A percentile compares a stretch with the other conserved stretches of the same genome.
phyloP scores from a whole-genome alignment of 495 filamentous ascomycete genomes.

The Neurospora tetrasperma region DNA sequence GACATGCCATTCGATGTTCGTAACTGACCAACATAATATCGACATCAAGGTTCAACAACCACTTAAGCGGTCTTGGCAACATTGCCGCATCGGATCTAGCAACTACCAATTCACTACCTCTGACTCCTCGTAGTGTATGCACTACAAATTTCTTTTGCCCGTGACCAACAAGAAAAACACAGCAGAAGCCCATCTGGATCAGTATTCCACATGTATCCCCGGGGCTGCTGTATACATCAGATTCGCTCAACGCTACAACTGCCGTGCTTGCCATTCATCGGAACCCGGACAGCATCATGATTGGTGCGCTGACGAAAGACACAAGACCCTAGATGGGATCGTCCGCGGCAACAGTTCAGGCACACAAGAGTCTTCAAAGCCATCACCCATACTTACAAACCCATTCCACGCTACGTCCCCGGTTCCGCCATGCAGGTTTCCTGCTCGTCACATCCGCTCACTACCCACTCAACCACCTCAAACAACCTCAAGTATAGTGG shows the following conservation, averaged over 20 bases:
- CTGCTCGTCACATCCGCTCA: not conserved
- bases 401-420: not conserved
- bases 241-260: not conserved
- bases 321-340: not conserved
- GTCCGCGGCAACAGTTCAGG: not conserved
- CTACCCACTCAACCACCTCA: not conserved
- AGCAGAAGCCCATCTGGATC: not conserved
- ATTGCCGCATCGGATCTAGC: not conserved
- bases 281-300: not conserved
- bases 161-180: not conserved
- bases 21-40: not conserved
- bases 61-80: not conserved
- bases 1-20: not conserved
- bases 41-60: not conserved
- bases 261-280: not conserved
- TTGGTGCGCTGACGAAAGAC: not conserved
- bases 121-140: not conserved
- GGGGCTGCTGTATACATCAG: not conserved
- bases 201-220: not conserved
- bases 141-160: not conserved
- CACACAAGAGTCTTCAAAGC: constrained; percentile 3
- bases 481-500: not conserved
- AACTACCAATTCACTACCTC: not conserved
- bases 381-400: not conserved
- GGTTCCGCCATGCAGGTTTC: constrained; percentile 1